Percentiles rank a stretch among this genome's conserved stretches.
Evolutionary conservation across 805 yeast genomes (phyloP).

Genomic region (Peterozyma xylosa): DNA sequence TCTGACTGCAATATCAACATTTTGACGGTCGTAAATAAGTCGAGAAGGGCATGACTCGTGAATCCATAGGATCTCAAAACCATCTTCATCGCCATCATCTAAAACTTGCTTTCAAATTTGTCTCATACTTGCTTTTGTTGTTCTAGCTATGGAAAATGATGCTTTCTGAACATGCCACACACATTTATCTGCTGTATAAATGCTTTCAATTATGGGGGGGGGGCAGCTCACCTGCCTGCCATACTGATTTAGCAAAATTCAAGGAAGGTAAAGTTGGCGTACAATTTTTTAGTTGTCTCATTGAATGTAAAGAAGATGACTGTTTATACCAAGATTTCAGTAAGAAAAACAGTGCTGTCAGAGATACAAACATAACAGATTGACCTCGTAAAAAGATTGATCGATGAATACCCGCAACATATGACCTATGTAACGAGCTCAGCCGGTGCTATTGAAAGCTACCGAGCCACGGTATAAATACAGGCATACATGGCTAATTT

Average conservation of each 20-base stretch:
- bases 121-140: too few relatives aligned
- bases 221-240: conserved; percentile 29
- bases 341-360: conserved; percentile 31
- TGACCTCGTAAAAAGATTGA: conserved; percentile 39
- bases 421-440: conserved; percentile 33
- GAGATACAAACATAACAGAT: conserved; percentile 50
- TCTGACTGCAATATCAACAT: too few relatives aligned
- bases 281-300: conserved; percentile 43
- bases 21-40: too few relatives aligned
- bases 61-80: too few relatives aligned
- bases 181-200: too few relatives aligned
- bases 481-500: too few relatives aligned
- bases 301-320: conserved; percentile 33
- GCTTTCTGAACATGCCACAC: too few relatives aligned
- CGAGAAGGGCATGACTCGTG: too few relatives aligned
- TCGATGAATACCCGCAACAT: conserved; percentile 29
- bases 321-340: conserved; percentile 36
- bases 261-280: conserved; percentile 37
- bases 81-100: too few relatives aligned
- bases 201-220: conserved; percentile 30
- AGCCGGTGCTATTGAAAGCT: conserved; percentile 31
- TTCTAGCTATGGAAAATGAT: too few relatives aligned
- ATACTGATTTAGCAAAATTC: conserved; percentile 36
- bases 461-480: conserved; percentile 16
- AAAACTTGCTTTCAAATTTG: too few relatives aligned